Conservation (phyloP, 1,284 basidiomycete species). For the Ustilago curta region DNA sequence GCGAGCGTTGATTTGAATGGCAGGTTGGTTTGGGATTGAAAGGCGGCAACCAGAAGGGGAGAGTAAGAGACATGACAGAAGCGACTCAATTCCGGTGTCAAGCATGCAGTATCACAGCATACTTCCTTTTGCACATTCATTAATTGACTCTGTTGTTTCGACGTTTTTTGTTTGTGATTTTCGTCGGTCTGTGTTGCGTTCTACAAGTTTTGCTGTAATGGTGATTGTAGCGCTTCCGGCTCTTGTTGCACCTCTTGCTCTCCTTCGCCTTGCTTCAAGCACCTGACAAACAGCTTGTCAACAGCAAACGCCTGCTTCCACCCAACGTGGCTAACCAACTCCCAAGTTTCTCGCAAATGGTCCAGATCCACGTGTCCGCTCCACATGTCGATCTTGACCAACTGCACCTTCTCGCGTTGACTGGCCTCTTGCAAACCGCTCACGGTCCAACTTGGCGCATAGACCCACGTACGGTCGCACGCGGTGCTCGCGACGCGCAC, state of each 20-base stretch:
- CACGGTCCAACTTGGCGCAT: constrained; percentile 21
- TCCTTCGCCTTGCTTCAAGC: not conserved
- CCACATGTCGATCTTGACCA: not conserved
- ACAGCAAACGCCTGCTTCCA: constrained; percentile 20
- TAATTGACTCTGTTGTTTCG: too few species aligned
- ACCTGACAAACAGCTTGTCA: constrained; percentile 17
- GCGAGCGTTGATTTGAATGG: constrained; percentile 51
- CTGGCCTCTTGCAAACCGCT: not conserved
- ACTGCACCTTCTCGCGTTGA: not conserved
- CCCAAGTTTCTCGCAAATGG: constrained; percentile 30
- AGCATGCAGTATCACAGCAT: not conserved
- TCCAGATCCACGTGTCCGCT: constrained; percentile 45
- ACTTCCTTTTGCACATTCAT: not conserved
- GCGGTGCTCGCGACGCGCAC: not conserved
- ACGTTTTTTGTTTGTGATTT: too few species aligned
- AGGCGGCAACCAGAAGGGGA: not conserved
- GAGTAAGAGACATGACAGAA: not conserved
- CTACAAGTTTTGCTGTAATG: constrained; percentile 6
- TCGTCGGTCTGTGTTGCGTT: not conserved
- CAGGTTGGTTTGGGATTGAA: constrained; percentile 51
- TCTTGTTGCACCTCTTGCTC: not conserved
- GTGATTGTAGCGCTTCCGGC: not conserved
- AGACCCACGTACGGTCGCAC: constrained; percentile 20
- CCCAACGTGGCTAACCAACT: not conserved
- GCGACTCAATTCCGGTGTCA: too few species aligned